Percentiles rank a stretch among this genome's conserved stretches.
These are phyloP conservation scores for Pichia pseudocactophila DNA, from an alignment of 805 yeast genomes.

Conservation along the genomic window DNA sequence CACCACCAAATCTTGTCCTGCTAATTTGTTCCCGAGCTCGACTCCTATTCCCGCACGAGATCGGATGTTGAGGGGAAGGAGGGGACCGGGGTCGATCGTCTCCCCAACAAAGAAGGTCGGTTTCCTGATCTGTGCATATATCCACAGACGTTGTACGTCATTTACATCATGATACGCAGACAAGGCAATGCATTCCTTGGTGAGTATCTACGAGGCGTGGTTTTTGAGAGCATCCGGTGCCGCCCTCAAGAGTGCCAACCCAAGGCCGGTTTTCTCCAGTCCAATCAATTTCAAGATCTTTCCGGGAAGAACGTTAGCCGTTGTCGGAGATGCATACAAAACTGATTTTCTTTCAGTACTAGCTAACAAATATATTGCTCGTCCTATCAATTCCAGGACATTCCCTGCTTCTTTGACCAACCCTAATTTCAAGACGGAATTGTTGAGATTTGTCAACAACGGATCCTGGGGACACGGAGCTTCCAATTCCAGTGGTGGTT, in stretches of 20 bases:
- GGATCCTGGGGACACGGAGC: conserved; percentile 29
- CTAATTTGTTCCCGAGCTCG: too few species aligned
- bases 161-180: not conserved
- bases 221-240: conserved; percentile 9
- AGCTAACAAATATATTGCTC: conserved; percentile 45
- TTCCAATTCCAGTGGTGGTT: conserved; percentile 33
- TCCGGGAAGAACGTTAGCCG: conserved; percentile 40
- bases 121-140: not conserved
- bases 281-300: conserved; percentile 35
- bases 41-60: too few species aligned
- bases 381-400: conserved; percentile 43
- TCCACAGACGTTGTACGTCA: too few species aligned
- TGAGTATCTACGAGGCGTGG: conserved; percentile 8
- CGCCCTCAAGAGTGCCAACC: not conserved
- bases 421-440: conserved; percentile 30
- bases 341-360: conserved; percentile 44
- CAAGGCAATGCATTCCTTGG: not conserved
- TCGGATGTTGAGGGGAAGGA: too few species aligned
- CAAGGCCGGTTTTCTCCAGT: conserved; percentile 26
- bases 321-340: conserved; percentile 44
- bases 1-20: too few species aligned
- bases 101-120: too few species aligned
- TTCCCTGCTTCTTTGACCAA: conserved; percentile 48
- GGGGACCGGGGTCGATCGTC: too few species aligned
- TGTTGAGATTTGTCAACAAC: conserved; percentile 30